phyloP scores from a whole-genome alignment of 345 rosid genomes.

The Hypericum androsaemum region DNA sequence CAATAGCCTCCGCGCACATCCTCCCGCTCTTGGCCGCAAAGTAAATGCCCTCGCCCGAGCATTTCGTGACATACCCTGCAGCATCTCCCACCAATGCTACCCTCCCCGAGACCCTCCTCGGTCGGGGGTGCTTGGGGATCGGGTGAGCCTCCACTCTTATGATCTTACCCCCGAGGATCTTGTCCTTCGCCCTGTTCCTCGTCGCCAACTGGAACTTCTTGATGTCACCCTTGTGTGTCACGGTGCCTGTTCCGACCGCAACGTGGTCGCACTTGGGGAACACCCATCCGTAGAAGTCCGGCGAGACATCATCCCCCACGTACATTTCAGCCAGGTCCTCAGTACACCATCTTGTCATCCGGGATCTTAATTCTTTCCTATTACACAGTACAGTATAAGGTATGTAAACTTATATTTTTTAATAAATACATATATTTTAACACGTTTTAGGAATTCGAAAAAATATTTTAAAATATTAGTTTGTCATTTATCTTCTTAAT shows the following conservation, averaged over 20 bases:
- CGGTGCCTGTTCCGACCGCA: constrained; percentile 91
- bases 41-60: constrained; percentile 87
- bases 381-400: too few relatives aligned
- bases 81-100: constrained; percentile 85
- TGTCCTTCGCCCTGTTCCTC: constrained; percentile 77
- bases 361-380: constrained; percentile 81
- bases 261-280: constrained; percentile 97
- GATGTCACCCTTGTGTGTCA: constrained; percentile 90
- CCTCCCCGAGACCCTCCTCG: constrained; percentile 52
- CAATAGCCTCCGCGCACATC: constrained; percentile 88
- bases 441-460: too few relatives aligned
- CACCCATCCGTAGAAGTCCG: constrained; percentile 93
- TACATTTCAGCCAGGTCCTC: constrained; percentile 90
- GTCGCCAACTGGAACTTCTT: constrained; percentile 86
- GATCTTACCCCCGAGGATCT: constrained; percentile 81
- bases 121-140: constrained; percentile 80
- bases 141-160: constrained; percentile 92
- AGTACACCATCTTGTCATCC: constrained; percentile 77
- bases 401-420: too few relatives aligned
- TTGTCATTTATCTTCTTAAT: too few relatives aligned
- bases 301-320: constrained; percentile 90
- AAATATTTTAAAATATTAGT: too few relatives aligned
- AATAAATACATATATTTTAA: too few relatives aligned
- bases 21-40: constrained; percentile 94
- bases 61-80: constrained; percentile 86